Base-by-base conservation (phyloP, 2,329 filamentous ascomycete species). In the Aspergillus tubingensis region DNA sequence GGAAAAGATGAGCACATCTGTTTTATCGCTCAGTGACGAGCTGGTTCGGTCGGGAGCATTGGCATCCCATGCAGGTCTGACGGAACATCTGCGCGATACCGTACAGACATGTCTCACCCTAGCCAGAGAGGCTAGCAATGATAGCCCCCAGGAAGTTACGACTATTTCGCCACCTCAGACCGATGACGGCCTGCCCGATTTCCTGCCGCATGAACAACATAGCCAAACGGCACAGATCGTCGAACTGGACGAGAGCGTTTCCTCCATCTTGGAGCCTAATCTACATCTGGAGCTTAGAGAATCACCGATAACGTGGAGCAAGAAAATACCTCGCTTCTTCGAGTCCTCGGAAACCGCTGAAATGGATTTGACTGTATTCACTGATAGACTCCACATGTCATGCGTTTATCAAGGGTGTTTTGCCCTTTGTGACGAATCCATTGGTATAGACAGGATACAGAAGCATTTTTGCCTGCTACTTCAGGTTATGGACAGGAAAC, bases 1-100 rank as follows among this genome's bases (percentile, higher is more conserved):
- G 3, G 66, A 70, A 55, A 62, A 65, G 11, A 70, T 70, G 64
- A 66, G 67, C 25, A 59, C 67, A 0, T 54, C 68, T 5, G 60
- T 70, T 3, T 56, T 70, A 8, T 65, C 62, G 0, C 64, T 70
- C 17, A 69, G 67, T 38, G 64, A 69, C 19, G 59, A 65, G 5
- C 43, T 70, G 19, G 62, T 69, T 8, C 63, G 66, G 10, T 68
- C 67, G 1, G 67, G 63, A 0, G 65, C 61, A 3, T 48, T 70
- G 32, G 59, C 58, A 11, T 64, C 65, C 21, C 54, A 69, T 47
- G 54, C 68, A 1, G 57, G 60, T 17, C 47, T 70, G 19, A 57
- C 63, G 0, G 43, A 39, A 3, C 58, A 62, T 21, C 36, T 68
- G n/a, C 65, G 62, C 8, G 61, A 68, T 39, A 69, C 66, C 3